Percentiles rank a stretch among this genome's conserved stretches.
Evolutionary conservation across 2,329 filamentous ascomycete genomes (phyloP).

Genomic region (Trichoderma endophyticum): DNA sequence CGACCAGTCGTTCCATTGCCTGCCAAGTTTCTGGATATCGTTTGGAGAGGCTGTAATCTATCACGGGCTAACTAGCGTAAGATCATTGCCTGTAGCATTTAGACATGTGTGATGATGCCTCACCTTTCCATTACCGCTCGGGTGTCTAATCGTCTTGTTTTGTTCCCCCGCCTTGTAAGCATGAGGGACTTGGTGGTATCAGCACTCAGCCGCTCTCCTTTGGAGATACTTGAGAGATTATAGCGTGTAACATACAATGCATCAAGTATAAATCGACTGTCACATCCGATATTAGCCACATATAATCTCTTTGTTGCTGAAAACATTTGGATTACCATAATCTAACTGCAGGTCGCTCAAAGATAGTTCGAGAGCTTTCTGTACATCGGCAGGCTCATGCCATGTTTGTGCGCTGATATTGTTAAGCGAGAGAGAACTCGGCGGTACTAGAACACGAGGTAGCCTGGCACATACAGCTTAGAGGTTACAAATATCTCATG

Average conservation of each 20-base stretch:
- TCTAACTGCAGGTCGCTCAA: slow-evolving; percentile 1
- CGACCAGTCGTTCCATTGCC: slow-evolving; percentile 2
- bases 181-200: neutral
- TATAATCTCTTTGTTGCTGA: neutral
- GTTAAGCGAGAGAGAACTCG: neutral
- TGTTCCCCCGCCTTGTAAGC: slow-evolving; percentile 12
- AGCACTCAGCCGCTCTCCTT: neutral
- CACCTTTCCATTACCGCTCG: slow-evolving; percentile 7
- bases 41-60: slow-evolving; percentile 1
- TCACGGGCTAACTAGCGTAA: neutral
- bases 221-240: neutral
- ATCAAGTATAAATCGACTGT: slow-evolving; percentile 10
- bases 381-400: slow-evolving; percentile 8
- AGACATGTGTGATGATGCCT: neutral
- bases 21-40: slow-evolving; percentile 8
- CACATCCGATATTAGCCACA: neutral
- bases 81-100: neutral
- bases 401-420: slow-evolving; percentile 5
- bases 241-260: neutral
- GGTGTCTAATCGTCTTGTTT: slow-evolving; percentile 1
- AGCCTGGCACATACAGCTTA: neutral
- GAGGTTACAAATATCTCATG: slow-evolving; percentile 3
- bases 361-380: neutral
- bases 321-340: neutral
- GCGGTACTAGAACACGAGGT: neutral